Percentiles rank a stretch among this genome's conserved stretches.
phyloP scores from a whole-genome alignment of 108 stramenopile genomes.

The Nannochloropsis oceanica region DNA sequence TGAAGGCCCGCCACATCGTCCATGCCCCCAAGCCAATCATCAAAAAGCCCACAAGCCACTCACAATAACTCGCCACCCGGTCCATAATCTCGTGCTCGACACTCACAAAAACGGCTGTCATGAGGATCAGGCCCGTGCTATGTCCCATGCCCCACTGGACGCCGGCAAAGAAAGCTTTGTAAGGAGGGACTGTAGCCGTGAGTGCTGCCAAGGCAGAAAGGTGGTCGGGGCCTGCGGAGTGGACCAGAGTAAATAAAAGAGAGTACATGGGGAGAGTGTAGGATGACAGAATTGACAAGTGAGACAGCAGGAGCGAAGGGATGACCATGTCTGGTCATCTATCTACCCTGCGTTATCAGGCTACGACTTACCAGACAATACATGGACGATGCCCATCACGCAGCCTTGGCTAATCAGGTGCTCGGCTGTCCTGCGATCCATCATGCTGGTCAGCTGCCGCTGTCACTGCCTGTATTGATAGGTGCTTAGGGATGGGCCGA shows the following conservation, averaged over 20 bases:
- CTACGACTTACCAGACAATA: neutral
- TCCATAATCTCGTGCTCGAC: constrained; percentile 5
- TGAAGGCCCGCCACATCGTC: neutral
- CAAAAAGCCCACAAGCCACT: constrained; percentile 7
- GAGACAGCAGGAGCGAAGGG: neutral
- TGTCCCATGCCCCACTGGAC: constrained; percentile 17
- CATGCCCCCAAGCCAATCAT: constrained; percentile 7
- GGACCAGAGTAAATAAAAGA: neutral
- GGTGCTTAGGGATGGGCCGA: too few species aligned
- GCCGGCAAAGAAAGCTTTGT: constrained; percentile 6
- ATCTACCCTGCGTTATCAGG: too few species aligned
- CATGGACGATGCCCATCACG: neutral
- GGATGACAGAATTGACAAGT: neutral
- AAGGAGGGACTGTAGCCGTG: neutral
- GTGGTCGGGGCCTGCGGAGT: neutral
- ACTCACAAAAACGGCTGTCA: constrained; percentile 1
- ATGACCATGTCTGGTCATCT: too few species aligned
- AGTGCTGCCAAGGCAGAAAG: neutral
- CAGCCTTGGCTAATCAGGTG: neutral
- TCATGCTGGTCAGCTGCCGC: neutral
- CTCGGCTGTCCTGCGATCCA: neutral
- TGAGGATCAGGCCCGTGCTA: constrained; percentile 8
- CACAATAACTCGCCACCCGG: constrained; percentile 4
- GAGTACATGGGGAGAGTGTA: neutral
- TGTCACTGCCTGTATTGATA: too few species aligned